Base-by-base conservation (phyloP, 2,329 filamentous ascomycete genomes). In the Metarhizium humberi region DNA sequence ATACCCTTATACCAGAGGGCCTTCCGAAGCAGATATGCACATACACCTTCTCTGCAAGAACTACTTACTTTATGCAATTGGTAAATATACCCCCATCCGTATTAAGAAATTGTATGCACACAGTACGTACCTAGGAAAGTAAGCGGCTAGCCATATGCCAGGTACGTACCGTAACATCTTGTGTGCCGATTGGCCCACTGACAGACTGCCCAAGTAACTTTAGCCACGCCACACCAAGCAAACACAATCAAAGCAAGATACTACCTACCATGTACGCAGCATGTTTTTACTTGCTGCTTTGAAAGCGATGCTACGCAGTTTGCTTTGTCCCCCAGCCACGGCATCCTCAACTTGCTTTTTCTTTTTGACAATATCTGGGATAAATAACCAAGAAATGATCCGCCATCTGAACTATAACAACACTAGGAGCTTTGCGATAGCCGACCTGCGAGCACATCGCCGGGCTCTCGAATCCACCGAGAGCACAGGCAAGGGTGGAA, bases 171-270 rank as follows among this genome's bases (percentile, higher is more conserved):
- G 3, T 36, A 18, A 7, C 29, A 34, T 30, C 25, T 51, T 7
- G 49, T 32, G 10, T 48, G n/a, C 53, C 53, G 53, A 55, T 55
- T 55, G 53, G 47, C 53, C 48, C 53, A 38, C 53, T 30, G 48
- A 47, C 53, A 20, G 32, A 30, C 49, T 45, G 42, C 6, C 42
- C 13, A 14, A 40, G 5, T 45, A 5, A 45, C 6, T 20, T 16
- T 18, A 25, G 14, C 38, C 38, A 40, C 32, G 10, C 32, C 32
- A 34, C 8, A 13, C 40, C 13, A 43, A 16, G 40, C 40, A 43
- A 43, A 14, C 25, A 25, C 25, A 25, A 25, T 25, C 40, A 18
- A 6, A 6, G 16, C 16, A 20, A 18, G 8, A 20, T 45, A 18
- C 6, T 40, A 40, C 14, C 6, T 40, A n/a, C 14, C 2, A 16